These are phyloP conservation scores for Schizochytrium sp. DNA, from an alignment of 108 stramenopile species.

Conservation along the genomic window DNA sequence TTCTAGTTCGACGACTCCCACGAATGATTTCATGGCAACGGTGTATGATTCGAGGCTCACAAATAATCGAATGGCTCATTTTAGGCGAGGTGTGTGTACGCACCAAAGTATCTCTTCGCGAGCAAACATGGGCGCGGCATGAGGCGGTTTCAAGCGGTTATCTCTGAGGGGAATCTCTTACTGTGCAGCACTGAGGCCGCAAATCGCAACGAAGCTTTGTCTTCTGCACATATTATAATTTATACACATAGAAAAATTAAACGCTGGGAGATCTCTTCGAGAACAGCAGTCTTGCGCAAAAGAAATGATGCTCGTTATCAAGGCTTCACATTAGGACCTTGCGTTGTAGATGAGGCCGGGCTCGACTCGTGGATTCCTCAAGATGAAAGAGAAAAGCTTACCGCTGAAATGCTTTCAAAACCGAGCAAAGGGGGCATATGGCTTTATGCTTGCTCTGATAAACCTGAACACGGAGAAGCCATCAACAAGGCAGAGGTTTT, in stretches of 20 bases:
- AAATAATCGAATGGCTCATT: not conserved
- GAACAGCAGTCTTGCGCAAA: not conserved
- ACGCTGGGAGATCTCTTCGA: not conserved
- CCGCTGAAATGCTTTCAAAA: not conserved
- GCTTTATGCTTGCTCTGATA: not conserved
- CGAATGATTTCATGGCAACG: conserved; percentile 37
- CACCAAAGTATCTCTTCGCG: not conserved
- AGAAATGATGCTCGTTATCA: not conserved
- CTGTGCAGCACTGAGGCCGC: not conserved
- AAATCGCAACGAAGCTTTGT: not conserved
- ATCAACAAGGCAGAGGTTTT: not conserved
- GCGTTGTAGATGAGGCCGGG: conserved; percentile 6
- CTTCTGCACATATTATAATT: not conserved
- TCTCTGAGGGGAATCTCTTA: not conserved
- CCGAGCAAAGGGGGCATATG: not conserved
- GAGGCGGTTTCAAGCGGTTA: not conserved
- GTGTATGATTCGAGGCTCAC: not conserved
- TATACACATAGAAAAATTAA: not conserved
- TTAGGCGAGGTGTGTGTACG: conserved; percentile 6
- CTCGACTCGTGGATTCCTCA: not conserved
- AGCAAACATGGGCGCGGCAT: not conserved
- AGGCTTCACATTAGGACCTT: not conserved
- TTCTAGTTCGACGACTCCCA: not conserved
- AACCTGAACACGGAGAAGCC: not conserved
- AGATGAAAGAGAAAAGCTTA: not conserved